Evolutionary conservation across 495 filamentous ascomycete species (phyloP), one percentile per base, ranked within the genome.

Genomic region (Aspergillus asperescens): DNA sequence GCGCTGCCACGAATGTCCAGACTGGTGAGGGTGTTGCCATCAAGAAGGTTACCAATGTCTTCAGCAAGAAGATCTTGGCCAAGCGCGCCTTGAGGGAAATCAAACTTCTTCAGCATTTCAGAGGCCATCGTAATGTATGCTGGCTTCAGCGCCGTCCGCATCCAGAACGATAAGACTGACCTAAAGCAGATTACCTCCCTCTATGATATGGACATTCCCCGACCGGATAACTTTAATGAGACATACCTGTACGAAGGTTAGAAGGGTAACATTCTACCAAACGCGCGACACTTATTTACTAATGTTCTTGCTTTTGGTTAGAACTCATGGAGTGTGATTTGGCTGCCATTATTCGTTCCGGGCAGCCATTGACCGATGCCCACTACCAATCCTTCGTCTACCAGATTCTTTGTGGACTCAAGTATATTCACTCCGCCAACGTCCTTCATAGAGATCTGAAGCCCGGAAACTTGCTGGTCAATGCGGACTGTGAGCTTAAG

Each of bases 21-120:
- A 95, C 89, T 12, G 84, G 84, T 61, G 93, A 98, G 66, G 93
- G 93, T n/a, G 91, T 98, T 48, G 93, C 93, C 52, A 89, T 98
- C 74, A 98, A 98, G 77, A 98, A 98, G 70, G 89, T 98, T 63
- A 98, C 93, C 72, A 98, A 98, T 86, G 94, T 98, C 54, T 97
- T 98, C 78, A 96, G 90, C 81, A 98, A 98, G 77, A 97, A 97
- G 83, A 98, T 98, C 59, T 77, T 98, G 53, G 93, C 93, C 54
- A 98, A 98, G 80, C 88, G 93, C 58, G 93, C 94, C 48, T 71
- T 98, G 75, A 82, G 94, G 69, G 93, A 98, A 74, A 96, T 98
- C 70, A 98, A 98, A 80, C 81, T 98, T 53, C 79, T 98, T 52
- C 94, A 96, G 75, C 93, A 98, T 65, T 98, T 98, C 78, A 74